Percentiles rank a stretch among this genome's conserved stretches.
These are phyloP conservation scores for Chloromonas sp. DNA, from an alignment of 163 green algal species.

Conservation along the genomic window DNA sequence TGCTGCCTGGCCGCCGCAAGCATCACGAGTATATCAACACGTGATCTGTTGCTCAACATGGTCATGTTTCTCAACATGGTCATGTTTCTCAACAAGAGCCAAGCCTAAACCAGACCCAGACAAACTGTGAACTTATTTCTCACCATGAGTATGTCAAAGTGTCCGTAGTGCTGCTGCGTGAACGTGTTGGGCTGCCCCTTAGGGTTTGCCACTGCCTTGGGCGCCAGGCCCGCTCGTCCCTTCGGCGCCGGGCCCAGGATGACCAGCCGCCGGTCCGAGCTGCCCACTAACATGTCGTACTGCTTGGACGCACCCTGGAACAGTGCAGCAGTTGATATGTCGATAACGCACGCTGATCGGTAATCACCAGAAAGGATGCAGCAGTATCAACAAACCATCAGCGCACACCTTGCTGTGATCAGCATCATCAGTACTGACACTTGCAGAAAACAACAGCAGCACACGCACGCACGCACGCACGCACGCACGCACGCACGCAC, in stretches of 20 bases:
- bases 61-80: too few species aligned
- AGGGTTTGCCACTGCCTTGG: too few species aligned
- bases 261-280: background rate
- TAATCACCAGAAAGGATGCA: background rate
- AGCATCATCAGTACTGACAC: too few species aligned
- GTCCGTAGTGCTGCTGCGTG: slow-evolving; percentile 23
- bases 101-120: too few species aligned
- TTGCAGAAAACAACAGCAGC: background rate
- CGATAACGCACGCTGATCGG: too few species aligned
- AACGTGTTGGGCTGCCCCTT: too few species aligned
- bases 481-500: too few species aligned
- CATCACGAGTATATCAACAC: too few species aligned
- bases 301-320: slow-evolving; percentile 5
- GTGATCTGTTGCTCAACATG: too few species aligned
- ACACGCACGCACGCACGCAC: background rate
- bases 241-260: slow-evolving; percentile 4
- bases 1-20: background rate
- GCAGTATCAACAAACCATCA: background rate
- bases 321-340: too few species aligned
- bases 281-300: slow-evolving; percentile 12
- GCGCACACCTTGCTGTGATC: background rate
- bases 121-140: too few species aligned
- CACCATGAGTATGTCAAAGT: slow-evolving; percentile 53
- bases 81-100: too few species aligned
- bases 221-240: background rate